Base-by-base conservation (phyloP, 129 eudicot genomes). In the Chrysanthemum makinoi region DNA sequence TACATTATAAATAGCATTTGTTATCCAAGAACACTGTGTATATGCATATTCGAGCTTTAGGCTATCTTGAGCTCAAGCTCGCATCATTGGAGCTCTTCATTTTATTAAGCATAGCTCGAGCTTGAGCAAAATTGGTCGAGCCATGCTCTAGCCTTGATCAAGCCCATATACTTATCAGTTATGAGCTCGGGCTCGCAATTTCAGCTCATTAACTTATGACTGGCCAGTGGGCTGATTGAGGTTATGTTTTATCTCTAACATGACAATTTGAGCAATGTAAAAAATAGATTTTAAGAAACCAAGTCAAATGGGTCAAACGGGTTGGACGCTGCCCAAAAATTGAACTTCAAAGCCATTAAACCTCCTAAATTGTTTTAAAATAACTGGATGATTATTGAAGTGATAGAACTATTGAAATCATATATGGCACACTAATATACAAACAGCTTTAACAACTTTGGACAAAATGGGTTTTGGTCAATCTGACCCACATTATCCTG, bases 181-280 rank as follows among this genome's bases (percentile, higher is more conserved):
- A 35, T 35, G 9, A 35, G 44, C 44, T 35, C 10, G 44, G 44
- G 46, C 46, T 35, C 43, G 8, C 43, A 35, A 39, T 39, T 39
- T 6, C 46, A 39, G 9, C 46, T 39, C 46, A 39, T 39, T 39
- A 39, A 39, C 10, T 39, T 39, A 39, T 39, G 46, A 39, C 46
- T 39, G 46, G 46, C 46, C 46, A 39, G 43, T 14, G 28, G 71
- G 39, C 15, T 48, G 8, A 48, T 66, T 48, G 19, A 48, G 24
- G 17, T 66, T 48, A 26, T 48, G 26, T 66, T 46, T 48, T 66
- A 66, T 43, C 55, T 66, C 57, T 17, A 46, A 46, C 35, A 7
- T 52, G 28, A 43, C 54, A 46, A 18, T 39, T 39, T 39, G 46
- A 39, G 46, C 46, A 39, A 39, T 1, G 59, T 49, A 17, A 48